Base-by-base conservation (phyloP, 2,329 filamentous ascomycete genomes). In the Penicillium griseofulvum region DNA sequence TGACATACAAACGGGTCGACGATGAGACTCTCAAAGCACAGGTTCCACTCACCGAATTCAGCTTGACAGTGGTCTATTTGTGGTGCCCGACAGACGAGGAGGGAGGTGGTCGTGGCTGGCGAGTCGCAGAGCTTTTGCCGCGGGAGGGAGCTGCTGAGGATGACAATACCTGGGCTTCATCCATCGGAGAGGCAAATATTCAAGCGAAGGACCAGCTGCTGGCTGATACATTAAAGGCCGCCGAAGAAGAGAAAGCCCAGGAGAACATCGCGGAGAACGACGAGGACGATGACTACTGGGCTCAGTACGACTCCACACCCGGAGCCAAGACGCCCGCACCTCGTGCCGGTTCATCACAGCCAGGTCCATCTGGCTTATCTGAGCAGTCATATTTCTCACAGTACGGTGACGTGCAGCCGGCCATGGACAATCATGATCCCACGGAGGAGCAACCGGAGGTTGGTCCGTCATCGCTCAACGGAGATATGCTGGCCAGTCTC, bases 241-340 rank as follows among this genome's bases (percentile, higher is more conserved):
- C 67, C 19, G 69, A 67, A 47, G 51, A 63, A 53, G 52, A 60
- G 37, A 59, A 63, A 34, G 19, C 57, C 10, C 53, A 60, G 31
- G 54, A 60, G 8, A 56, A 61, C 9, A 50, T 50, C n/a, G 47
- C 65, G 7, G 68, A 75, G n/a, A 78, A 81, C 1, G 80, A 83
- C 19, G 82, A 86, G 53, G 84, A 86, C 49, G 83, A 83, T 58
- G 80, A 81, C 59, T 87, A 87, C 69, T 87, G 85, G 85, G 83
- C 81, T 4, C 80, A 81, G 61, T 87, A 87, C 63, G 83, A 85
- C 69, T 75, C 77, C 49, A 83, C 81, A 3, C 81, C 81, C 10
- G 74, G 74, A 1, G 62, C 65, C 34, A 75, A 76, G 50, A 68
- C 64, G 52, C 71, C 72, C 36, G 72, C 65, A 10, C 64, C 71